Base-by-base conservation (phyloP, 2,329 filamentous ascomycete genomes). In the Fusarium verticillioides region DNA sequence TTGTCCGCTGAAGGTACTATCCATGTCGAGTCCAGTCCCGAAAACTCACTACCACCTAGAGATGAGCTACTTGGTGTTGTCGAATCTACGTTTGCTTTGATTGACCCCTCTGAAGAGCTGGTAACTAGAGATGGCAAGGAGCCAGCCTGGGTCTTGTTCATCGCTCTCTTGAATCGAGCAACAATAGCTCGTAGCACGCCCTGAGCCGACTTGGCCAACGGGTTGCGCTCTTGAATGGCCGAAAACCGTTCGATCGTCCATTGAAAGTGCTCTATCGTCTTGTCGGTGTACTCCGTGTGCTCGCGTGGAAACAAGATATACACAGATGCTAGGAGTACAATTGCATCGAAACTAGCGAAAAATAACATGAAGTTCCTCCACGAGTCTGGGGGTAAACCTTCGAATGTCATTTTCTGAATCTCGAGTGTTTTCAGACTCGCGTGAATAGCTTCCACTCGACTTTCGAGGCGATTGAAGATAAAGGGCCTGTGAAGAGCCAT, bases 311-410 rank as follows among this genome's bases (percentile, higher is more conserved):
- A 90, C 13, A 91, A 78, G 39, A 91, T 90, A 76, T 88, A 90
- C 37, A 91, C 87, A 23, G 88, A 87, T 0, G 89, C 87, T 60
- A 91, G 84, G 62, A 91, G 83, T 21, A 91, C 88, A 26, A 91
- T 86, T 19, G 90, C 89, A 74, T 92, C 90, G 66, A 92, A 91
- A 11, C 88, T 91, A 59, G 88, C 88, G 59, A 90, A 90, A 77
- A 91, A 91, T 7, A 91, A 82, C 21, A 86, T 83, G 72, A 89
- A 89, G 77, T 84, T 83, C 59, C 79, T 81, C 82, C 83, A 90
- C 57, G 89, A 86, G 46, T 86, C 83, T 21, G 85, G 84, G 23
- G 83, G 83, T 18, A 90, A 79, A 37, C 83, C 81, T 61, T 85
- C 82, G 73, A 89, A 87, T 54, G 87, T 83, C 40, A 81, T 77